phyloP scores from a whole-genome alignment of 257 asterid genomes.

The Petrea volubilis region DNA sequence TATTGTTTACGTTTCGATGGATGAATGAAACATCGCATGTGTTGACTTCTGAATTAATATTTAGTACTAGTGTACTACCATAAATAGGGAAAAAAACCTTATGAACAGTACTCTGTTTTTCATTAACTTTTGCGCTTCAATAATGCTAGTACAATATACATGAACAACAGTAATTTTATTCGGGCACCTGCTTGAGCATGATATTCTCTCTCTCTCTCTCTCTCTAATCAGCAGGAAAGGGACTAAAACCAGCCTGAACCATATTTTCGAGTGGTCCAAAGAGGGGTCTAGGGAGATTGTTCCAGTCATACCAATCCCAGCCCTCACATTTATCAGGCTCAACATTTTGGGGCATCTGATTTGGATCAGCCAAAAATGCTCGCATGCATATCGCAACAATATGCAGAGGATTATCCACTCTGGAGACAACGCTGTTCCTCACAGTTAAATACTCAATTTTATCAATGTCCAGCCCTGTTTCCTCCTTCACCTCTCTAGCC shows the following conservation, averaged over 20 bases:
- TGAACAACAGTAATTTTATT: too few relatives aligned
- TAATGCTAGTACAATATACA: too few relatives aligned
- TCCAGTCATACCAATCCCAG: constrained; percentile 69
- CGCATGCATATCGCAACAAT: constrained; percentile 51
- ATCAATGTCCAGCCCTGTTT: constrained; percentile 47
- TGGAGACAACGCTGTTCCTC: constrained; percentile 35
- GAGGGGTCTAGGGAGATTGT: constrained; percentile 47
- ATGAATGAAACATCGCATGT: background rate
- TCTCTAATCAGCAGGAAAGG: constrained; percentile 29
- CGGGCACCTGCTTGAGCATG: background rate
- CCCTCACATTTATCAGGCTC: constrained; percentile 71
- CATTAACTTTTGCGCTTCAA: too few relatives aligned
- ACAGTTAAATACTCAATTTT: constrained; percentile 41
- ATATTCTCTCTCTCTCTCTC: too few relatives aligned
- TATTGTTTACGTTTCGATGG: background rate
- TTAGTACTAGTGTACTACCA: too few relatives aligned
- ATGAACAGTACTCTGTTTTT: too few relatives aligned
- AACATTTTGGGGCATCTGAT: constrained; percentile 34
- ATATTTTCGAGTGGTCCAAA: constrained; percentile 38
- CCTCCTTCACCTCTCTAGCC: constrained; percentile 63
- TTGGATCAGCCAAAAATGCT: constrained; percentile 35
- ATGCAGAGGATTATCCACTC: constrained; percentile 30
- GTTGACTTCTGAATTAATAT: too few relatives aligned
- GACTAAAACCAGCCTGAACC: constrained; percentile 36
- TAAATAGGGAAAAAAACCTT: too few relatives aligned